A percentile compares a stretch with the other conserved stretches of the same genome.
Conservation (phyloP, 2,329 filamentous ascomycete genomes). For the Neofusicoccum kwambonambiense region DNA sequence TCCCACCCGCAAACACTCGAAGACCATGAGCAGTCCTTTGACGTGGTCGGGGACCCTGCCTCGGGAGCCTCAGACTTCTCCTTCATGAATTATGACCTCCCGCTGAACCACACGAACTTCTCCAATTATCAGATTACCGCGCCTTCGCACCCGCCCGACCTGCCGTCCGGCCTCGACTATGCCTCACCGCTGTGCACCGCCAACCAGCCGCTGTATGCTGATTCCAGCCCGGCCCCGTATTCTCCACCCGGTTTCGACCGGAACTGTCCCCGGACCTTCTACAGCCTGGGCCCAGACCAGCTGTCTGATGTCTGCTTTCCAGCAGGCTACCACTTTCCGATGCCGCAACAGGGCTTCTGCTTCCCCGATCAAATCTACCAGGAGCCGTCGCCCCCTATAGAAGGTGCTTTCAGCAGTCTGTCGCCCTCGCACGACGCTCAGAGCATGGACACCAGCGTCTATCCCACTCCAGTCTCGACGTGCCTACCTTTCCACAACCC, state of each 20-base stretch:
- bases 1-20: background rate
- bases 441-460: background rate
- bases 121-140: constrained; percentile 21
- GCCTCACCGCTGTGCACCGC: background rate
- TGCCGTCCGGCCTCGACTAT: constrained; percentile 23
- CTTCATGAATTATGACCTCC: background rate
- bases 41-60: background rate
- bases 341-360: background rate
- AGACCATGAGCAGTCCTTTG: background rate
- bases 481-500: background rate
- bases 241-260: constrained; percentile 8
- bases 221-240: constrained; percentile 24
- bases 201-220: background rate
- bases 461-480: background rate
- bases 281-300: background rate
- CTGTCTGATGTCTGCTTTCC: background rate
- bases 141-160: constrained; percentile 1
- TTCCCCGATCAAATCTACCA: background rate
- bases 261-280: constrained; percentile 22
- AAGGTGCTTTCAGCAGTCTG: background rate
- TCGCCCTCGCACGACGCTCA: background rate
- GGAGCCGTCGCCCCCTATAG: background rate
- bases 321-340: constrained; percentile 1
- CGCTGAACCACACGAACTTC: constrained; percentile 19
- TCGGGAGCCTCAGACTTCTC: background rate